Percentiles rank a stretch among this genome's conserved stretches.
Evolutionary conservation across 78 protist species (phyloP).

Genomic region (Creolimax fragrantissima): DNA sequence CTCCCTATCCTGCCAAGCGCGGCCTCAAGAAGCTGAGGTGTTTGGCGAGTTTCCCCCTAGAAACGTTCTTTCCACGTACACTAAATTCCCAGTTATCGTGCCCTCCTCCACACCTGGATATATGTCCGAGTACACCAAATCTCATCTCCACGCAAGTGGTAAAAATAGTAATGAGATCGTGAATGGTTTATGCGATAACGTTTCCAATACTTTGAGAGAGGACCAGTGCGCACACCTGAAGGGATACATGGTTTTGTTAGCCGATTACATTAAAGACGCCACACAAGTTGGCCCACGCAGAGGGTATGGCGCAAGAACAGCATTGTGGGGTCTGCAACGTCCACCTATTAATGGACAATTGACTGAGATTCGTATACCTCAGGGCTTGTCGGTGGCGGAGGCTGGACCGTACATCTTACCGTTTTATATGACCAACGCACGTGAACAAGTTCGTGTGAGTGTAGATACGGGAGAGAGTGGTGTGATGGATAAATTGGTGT

Average conservation of each 20-base stretch:
- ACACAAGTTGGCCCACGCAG: not conserved
- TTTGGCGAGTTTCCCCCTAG: not conserved
- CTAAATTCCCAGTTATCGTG: not conserved
- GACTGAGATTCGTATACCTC: not conserved
- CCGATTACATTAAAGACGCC: not conserved
- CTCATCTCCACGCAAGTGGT: not conserved
- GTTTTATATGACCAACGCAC: not conserved
- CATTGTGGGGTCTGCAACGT: not conserved
- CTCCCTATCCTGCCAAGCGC: not conserved
- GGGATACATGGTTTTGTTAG: not conserved
- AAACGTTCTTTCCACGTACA: not conserved
- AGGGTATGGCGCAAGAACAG: not conserved
- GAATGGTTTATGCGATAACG: not conserved
- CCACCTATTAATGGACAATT: not conserved
- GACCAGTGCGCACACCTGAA: not conserved
- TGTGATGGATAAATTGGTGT: not conserved
- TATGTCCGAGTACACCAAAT: not conserved
- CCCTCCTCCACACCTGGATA: not conserved
- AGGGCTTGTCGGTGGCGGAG: not conserved
- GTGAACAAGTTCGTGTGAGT: not conserved
- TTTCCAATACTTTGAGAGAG: not conserved
- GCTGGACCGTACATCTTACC: not conserved
- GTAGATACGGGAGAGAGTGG: not conserved
- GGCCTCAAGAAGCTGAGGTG: not conserved
- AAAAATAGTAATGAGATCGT: not conserved